Base-by-base conservation (phyloP, 495 filamentous ascomycete species). In the Penicillium herquei region DNA sequence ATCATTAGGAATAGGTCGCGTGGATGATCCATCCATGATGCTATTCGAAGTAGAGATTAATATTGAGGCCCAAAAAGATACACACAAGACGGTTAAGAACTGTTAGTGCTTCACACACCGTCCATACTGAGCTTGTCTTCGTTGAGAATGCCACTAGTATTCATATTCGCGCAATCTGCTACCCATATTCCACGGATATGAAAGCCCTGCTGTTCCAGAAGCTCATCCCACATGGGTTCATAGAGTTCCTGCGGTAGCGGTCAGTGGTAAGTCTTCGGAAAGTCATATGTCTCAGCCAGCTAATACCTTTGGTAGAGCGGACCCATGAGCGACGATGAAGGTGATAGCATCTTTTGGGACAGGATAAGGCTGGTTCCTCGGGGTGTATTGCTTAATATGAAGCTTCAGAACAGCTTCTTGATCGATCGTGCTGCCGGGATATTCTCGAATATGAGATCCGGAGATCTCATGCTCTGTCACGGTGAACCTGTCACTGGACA, bases 381-480 rank as follows among this genome's bases (percentile, higher is more conserved):
- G 44, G 8, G 44, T 47, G 14, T 47, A 47, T 13, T 47, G 44
- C 7, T 47, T 47, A 14, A 47, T 26, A 47, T 47, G 44, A 14
- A 47, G 44, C 44, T 47, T 31, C 14, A 47, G 14, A 7, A 47
- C 26, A 14, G 30, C 44, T n/a, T 47, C 44, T 14, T 47, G 44
- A 8, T 47, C 3, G 11, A 47, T 26, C 3, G 44, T 47, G 44
- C 21, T 31, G 14, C 44, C 44, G 8, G 44, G 18, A n/a, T 47
- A 47, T 32, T 47, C 44, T 31, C 44, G 17, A n/a, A 47, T 47
- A 31, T 47, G 44, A 1, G 18, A 47, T 11, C 44, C 44, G 26
- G 17, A 11, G 26, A 47, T 10, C 11, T 31, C 26, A 32, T 47
- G 44, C 8, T 47, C 44, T 0, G 44, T 47, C 8, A 47, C 11